These are phyloP conservation scores for Sutorius australiensis DNA, from an alignment of 768 basidiomycete species.

Conservation along the genomic window DNA sequence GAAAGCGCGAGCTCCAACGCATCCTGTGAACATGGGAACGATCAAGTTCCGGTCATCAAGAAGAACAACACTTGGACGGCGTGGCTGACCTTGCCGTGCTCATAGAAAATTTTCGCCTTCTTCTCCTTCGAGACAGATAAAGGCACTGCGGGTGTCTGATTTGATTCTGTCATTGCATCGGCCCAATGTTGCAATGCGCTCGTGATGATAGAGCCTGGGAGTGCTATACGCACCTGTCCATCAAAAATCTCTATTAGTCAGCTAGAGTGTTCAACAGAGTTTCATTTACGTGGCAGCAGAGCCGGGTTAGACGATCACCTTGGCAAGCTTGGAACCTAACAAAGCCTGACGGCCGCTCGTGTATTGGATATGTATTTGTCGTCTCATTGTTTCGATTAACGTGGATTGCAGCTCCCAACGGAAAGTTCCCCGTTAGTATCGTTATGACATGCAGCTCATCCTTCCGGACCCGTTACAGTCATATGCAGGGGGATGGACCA, in stretches of 20 bases:
- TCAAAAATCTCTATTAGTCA: slow-evolving; percentile 19
- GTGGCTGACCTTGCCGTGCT: slow-evolving; percentile 32
- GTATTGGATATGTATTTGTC: slow-evolving; percentile 8
- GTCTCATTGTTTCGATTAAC: slow-evolving; percentile 10
- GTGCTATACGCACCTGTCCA: background rate
- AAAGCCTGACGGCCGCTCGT: slow-evolving; percentile 16
- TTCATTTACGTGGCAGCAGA: slow-evolving; percentile 10
- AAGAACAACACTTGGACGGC: slow-evolving; percentile 10
- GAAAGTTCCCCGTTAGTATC: slow-evolving; percentile 28
- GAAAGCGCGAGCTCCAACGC: slow-evolving; percentile 44
- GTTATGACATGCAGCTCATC: slow-evolving; percentile 28
- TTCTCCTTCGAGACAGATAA: slow-evolving; percentile 25
- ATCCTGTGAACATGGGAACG: slow-evolving; percentile 35
- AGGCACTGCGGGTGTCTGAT: slow-evolving; percentile 20
- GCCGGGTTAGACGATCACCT: slow-evolving; percentile 15
- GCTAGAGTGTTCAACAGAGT: slow-evolving; percentile 13
- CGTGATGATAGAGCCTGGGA: slow-evolving; percentile 21
- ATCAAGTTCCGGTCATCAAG: slow-evolving; percentile 21
- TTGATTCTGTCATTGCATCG: slow-evolving; percentile 27
- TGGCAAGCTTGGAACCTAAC: slow-evolving; percentile 14
- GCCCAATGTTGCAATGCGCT: slow-evolving; percentile 6
- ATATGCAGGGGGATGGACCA: slow-evolving; percentile 29
- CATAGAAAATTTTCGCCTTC: slow-evolving; percentile 27
- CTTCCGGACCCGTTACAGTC: slow-evolving; percentile 31
- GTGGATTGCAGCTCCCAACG: slow-evolving; percentile 4